Evolutionary conservation across 2,329 filamentous ascomycete genomes (phyloP), one percentile per base, ranked within the genome.

Genomic region (Hypoxylon sp.): DNA sequence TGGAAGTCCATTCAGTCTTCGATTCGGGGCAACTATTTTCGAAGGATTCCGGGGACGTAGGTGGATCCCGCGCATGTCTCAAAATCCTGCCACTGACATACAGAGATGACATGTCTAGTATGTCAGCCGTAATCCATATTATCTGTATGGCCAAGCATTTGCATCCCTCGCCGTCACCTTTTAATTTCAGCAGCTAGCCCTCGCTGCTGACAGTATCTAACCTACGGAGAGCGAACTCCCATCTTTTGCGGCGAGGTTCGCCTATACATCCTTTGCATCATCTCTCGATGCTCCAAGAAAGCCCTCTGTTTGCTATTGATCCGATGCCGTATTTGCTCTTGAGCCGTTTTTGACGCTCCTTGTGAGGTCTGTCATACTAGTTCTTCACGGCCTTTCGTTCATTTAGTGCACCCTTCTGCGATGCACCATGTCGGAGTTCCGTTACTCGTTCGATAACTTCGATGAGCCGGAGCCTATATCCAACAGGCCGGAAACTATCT

Each of bases 391-490:
- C 36, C 30, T 43, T 66, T 41, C 52, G 7, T 23, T 19, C 36
- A 3, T 19, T 14, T 60, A 2, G 21, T 45, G 5, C 38, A 43
- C 49, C 46, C 49, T 25, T 30, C 32, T 45, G 23, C 9, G 23
- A 34, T 38, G 53, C 50, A 67, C 38, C 68, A 79, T 79, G 55
- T 66, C 70, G 50, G 60, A 67, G 48, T 72, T 72, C 41, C 56
- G 53, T 25, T 75, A 71, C 45, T 73, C 71, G n/a, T 38, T 49
- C 48, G 65, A 67, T 38, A 75, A 75, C 46, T 68, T 75, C 13
- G 50, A 71, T 62, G 77, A 79, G 59, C 73, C 77, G 10, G 69
- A 73, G 63, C 76, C 76, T 5, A 17, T 71, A 43, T 68, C 75
- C 23, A 79, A 79, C 66, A 70, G 58, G 55, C 68, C 60, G 6